A percentile compares a stretch with the other conserved stretches of the same genome.
Conservation (phyloP, 176 grass and related monocot genomes). For the Guadua angustifolia region DNA sequence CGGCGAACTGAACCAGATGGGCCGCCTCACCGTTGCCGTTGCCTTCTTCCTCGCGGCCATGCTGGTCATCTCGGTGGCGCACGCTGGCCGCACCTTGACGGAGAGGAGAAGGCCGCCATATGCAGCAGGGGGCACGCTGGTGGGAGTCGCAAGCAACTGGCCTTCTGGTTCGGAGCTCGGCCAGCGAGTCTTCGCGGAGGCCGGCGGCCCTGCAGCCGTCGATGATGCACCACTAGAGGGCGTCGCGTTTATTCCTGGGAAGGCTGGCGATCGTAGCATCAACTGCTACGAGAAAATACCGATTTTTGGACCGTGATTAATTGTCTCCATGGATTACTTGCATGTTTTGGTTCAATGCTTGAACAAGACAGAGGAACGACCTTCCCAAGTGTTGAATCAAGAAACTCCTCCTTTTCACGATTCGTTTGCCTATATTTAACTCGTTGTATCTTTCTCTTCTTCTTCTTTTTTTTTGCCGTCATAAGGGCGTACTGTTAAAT, state of each 20-base stretch:
- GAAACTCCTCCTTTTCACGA: not conserved
- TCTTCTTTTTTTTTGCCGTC: no score
- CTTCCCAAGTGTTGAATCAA: not conserved
- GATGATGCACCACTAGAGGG: not conserved
- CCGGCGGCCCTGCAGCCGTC: not conserved
- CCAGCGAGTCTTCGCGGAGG: not conserved
- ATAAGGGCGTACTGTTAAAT: no score
- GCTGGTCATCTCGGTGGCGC: not conserved
- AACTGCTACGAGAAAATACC: constrained; percentile 29
- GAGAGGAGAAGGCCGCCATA: not conserved
- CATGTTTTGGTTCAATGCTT: not conserved
- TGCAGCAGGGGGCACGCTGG: not conserved
- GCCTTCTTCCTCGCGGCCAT: not conserved
- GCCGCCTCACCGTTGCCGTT: not conserved
- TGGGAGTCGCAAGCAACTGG: not conserved
- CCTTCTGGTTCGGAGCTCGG: not conserved
- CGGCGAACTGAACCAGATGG: not conserved
- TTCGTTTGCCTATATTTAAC: not conserved
- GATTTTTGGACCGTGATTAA: not conserved
- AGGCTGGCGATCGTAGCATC: not conserved
- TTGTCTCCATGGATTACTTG: no score
- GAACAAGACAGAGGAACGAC: not conserved
- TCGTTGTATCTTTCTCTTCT: not conserved
- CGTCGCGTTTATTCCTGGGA: not conserved
- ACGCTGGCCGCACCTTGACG: not conserved